phyloP scores from a whole-genome alignment of 345 rosid species.

The Corymbia maculata region DNA sequence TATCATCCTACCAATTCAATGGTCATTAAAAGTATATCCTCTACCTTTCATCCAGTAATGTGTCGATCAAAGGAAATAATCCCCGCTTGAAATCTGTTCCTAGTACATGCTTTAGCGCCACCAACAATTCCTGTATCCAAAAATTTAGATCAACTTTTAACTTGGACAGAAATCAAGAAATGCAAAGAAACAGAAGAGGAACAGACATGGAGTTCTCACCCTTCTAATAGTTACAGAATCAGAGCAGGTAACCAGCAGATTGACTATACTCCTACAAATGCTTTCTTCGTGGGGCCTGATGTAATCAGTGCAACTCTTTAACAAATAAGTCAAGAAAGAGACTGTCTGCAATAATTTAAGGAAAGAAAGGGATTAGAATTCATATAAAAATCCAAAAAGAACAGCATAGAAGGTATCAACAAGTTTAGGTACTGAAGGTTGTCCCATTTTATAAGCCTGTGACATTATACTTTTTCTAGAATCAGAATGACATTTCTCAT shows the following conservation, averaged over 20 bases:
- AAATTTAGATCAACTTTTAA: neutral
- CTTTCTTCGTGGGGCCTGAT: constrained; percentile 96
- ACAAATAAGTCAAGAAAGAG: constrained; percentile 86
- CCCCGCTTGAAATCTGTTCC: constrained; percentile 99
- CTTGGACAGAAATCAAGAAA: neutral
- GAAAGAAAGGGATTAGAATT: constrained; percentile 7
- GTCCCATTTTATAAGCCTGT: neutral
- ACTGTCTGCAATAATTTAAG: constrained; percentile 60
- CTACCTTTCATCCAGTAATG: constrained; percentile 90
- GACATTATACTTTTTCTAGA: neutral
- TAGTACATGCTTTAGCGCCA: constrained; percentile 92
- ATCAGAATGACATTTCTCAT: neutral
- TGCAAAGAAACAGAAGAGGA: neutral
- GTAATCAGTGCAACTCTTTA: constrained; percentile 95
- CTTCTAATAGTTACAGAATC: constrained; percentile 94
- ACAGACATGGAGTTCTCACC: constrained; percentile 26
- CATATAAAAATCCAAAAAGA: neutral
- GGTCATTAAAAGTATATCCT: neutral
- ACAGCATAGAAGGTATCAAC: neutral
- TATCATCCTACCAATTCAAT: neutral
- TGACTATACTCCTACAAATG: constrained; percentile 95
- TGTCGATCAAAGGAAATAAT: constrained; percentile 94
- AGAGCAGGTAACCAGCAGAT: constrained; percentile 95
- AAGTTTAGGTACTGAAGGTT: neutral
- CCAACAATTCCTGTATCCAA: constrained; percentile 80